Evolutionary conservation across 768 basidiomycete species (phyloP).

Genomic region (Hericium coralloides): DNA sequence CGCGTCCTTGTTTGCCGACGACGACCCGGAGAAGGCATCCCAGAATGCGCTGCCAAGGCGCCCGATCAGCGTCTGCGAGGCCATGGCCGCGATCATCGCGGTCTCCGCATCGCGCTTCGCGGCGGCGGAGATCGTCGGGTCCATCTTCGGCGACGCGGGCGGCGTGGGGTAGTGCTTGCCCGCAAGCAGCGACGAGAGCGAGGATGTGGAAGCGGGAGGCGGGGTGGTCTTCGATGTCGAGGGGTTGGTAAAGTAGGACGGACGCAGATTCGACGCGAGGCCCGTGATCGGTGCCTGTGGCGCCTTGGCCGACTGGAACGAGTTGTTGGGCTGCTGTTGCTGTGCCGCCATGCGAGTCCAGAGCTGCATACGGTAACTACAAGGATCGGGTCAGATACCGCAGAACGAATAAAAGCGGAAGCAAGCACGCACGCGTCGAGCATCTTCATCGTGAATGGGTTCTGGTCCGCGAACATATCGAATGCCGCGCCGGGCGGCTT

Average conservation of each 20-base stretch:
- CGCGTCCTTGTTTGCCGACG: constrained; percentile 18
- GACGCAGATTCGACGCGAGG: constrained; percentile 25
- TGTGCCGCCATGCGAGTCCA: constrained; percentile 89
- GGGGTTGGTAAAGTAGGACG: constrained; percentile 29
- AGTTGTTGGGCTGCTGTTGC: constrained; percentile 32
- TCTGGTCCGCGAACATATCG: constrained; percentile 71
- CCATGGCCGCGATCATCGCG: constrained; percentile 63
- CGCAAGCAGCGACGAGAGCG: constrained; percentile 29
- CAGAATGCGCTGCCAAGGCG: constrained; percentile 75
- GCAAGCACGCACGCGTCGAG: constrained; percentile 58
- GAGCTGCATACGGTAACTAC: constrained; percentile 77
- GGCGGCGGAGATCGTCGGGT: constrained; percentile 16
- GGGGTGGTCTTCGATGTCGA: constrained; percentile 5
- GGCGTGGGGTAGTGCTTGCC: constrained; percentile 41
- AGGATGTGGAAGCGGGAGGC: constrained; percentile 9
- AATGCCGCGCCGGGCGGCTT: constrained; percentile 38
- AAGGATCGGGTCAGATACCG: neutral
- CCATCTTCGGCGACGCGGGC: constrained; percentile 32
- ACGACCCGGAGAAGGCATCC: constrained; percentile 73
- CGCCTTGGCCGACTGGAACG: constrained; percentile 31
- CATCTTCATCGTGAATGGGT: constrained; percentile 81
- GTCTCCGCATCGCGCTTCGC: constrained; percentile 25
- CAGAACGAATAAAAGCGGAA: constrained; percentile 3
- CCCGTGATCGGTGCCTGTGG: constrained; percentile 16
- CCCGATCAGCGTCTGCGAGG: constrained; percentile 64